These are phyloP conservation scores for Larix kaempferi DNA, from an alignment of 75 land plant species.

Conservation along the genomic window DNA sequence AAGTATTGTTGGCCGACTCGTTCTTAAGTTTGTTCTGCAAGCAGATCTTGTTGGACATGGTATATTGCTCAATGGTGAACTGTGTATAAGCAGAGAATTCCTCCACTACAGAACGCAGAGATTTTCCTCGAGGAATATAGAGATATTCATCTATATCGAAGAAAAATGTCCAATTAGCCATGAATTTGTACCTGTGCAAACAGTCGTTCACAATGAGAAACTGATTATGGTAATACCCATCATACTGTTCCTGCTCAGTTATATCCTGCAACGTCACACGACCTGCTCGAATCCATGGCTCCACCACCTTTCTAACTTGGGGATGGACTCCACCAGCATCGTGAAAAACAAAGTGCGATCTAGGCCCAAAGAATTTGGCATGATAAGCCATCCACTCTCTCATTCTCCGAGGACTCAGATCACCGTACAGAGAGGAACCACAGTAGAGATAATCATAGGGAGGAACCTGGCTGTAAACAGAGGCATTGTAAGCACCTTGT, in stretches of 20 bases:
- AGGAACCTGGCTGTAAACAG: slow-evolving; percentile 18
- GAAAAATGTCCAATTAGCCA: slow-evolving; percentile 84
- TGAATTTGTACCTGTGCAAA: slow-evolving; percentile 58
- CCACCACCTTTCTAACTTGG: slow-evolving; percentile 41
- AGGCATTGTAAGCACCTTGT: slow-evolving; percentile 22
- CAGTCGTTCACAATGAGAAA: slow-evolving; percentile 90
- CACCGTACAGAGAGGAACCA: slow-evolving; percentile 83
- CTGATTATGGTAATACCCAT: slow-evolving; percentile 91
- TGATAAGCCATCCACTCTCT: slow-evolving; percentile 93
- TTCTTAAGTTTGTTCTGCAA: background rate
- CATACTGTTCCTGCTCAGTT: slow-evolving; percentile 62
- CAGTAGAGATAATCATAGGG: slow-evolving; percentile 77
- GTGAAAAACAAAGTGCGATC: slow-evolving; percentile 85
- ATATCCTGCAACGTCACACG: slow-evolving; percentile 75
- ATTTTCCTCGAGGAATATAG: slow-evolving; percentile 34
- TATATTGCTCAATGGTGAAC: slow-evolving; percentile 73
- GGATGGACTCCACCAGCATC: slow-evolving; percentile 76
- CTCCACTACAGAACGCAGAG: slow-evolving; percentile 39
- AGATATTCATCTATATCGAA: slow-evolving; percentile 92
- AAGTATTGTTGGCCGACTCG: background rate
- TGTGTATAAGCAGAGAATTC: slow-evolving; percentile 48
- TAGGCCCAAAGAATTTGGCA: slow-evolving; percentile 64
- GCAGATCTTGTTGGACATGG: slow-evolving; percentile 72
- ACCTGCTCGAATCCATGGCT: slow-evolving; percentile 69
- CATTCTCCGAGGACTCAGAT: slow-evolving; percentile 54